Percentiles rank a stretch among this genome's conserved stretches.
Evolutionary conservation across 23 red algal species (phyloP).

Genomic region (Chondrus crispus): DNA sequence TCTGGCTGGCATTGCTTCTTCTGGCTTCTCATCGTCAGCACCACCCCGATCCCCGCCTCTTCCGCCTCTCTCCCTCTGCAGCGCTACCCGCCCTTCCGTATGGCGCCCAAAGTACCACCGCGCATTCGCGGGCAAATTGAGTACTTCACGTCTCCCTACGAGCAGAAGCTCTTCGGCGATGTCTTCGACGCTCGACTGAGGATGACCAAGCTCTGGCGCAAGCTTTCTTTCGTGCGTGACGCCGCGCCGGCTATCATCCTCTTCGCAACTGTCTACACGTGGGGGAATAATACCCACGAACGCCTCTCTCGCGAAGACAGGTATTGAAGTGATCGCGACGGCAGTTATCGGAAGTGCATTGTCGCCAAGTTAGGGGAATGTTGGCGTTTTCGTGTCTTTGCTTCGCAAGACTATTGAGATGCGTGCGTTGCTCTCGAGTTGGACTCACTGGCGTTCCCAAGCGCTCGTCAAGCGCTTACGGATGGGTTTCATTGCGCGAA

Average conservation of each 20-base stretch:
- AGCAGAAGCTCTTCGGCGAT: conserved; percentile 93
- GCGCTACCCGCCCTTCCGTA: neutral
- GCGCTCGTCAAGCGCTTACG: too few relatives aligned
- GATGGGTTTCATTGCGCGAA: too few relatives aligned
- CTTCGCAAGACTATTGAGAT: too few relatives aligned
- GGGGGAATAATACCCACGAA: conserved; percentile 73
- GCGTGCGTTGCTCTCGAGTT: too few relatives aligned
- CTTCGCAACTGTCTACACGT: conserved; percentile 70
- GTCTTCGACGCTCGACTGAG: conserved; percentile 67
- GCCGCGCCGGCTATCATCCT: conserved; percentile 65
- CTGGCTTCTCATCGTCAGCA: too few relatives aligned
- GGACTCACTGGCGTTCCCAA: too few relatives aligned
- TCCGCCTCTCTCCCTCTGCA: neutral
- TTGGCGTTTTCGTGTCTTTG: too few relatives aligned
- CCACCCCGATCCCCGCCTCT: neutral
- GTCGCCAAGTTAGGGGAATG: too few relatives aligned
- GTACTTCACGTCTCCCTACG: conserved; percentile 89
- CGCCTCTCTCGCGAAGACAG: conserved; percentile 61
- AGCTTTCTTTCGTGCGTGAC: conserved; percentile 61
- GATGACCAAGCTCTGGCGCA: conserved; percentile 79
- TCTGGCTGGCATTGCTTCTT: too few relatives aligned
- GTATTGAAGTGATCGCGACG: conserved; percentile 51
- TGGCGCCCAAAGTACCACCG: conserved; percentile 78
- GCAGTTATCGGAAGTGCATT: too few relatives aligned
- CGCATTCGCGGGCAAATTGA: conserved; percentile 86